These are phyloP conservation scores for Zymoseptoria tritici DNA, from an alignment of 2,329 filamentous ascomycete genomes.

Conservation along the genomic window DNA sequence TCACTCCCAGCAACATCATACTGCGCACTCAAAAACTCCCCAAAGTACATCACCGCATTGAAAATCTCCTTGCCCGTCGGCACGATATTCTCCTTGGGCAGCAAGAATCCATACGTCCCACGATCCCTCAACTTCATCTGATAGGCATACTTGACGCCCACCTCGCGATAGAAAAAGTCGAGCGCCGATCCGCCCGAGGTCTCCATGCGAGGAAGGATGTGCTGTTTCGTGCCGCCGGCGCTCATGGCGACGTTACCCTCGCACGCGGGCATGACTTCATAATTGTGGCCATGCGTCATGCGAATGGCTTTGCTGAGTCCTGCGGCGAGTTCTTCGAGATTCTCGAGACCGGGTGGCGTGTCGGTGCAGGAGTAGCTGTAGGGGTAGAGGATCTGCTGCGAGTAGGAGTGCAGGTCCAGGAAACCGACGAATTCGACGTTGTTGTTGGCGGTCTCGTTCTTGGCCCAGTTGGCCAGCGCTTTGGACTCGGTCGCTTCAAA, in stretches of 20 bases:
- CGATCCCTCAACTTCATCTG: slow-evolving; percentile 92
- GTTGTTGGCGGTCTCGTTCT: slow-evolving; percentile 63
- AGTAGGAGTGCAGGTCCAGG: slow-evolving; percentile 89
- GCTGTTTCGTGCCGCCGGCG: slow-evolving; percentile 27
- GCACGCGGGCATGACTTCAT: slow-evolving; percentile 71
- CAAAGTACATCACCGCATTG: slow-evolving; percentile 75
- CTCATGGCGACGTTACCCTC: slow-evolving; percentile 58
- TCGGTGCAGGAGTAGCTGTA: slow-evolving; percentile 77
- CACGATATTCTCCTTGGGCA: slow-evolving; percentile 79
- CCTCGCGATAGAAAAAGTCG: slow-evolving; percentile 91
- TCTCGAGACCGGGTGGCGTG: slow-evolving; percentile 78
- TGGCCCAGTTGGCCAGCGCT: slow-evolving; percentile 71
- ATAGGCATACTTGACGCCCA: slow-evolving; percentile 76
- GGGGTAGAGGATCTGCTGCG: slow-evolving; percentile 87
- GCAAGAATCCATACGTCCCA: slow-evolving; percentile 85
- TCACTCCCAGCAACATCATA: slow-evolving; percentile 23
- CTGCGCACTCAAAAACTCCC: slow-evolving; percentile 60
- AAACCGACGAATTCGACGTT: slow-evolving; percentile 74
- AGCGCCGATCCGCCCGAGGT: slow-evolving; percentile 76
- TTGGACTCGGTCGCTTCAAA: slow-evolving; percentile 78
- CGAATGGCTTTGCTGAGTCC: slow-evolving; percentile 86
- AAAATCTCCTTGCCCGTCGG: slow-evolving; percentile 85
- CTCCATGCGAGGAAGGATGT: slow-evolving; percentile 53
- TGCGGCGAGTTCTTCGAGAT: slow-evolving; percentile 80
- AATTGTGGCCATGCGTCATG: slow-evolving; percentile 58